Conservation (phyloP, 768 basidiomycete species). For the Boletus barrowsii region DNA sequence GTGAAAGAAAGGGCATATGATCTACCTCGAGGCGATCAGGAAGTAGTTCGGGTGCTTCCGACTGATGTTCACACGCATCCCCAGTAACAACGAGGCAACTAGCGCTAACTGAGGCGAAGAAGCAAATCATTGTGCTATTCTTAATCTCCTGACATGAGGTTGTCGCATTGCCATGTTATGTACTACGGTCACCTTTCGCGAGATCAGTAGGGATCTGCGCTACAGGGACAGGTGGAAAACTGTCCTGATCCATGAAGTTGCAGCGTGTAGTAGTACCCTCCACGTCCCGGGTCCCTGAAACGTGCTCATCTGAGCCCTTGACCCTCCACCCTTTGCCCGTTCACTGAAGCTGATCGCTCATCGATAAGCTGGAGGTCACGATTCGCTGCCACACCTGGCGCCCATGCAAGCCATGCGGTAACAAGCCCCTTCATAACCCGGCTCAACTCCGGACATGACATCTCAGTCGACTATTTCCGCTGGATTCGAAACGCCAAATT, state of each 20-base stretch:
- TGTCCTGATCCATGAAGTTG: constrained; percentile 6
- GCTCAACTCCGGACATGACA: neutral
- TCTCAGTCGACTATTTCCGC: constrained; percentile 13
- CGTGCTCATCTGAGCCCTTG: constrained; percentile 19
- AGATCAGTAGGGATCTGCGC: neutral
- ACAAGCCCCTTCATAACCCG: neutral
- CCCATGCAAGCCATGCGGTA: neutral
- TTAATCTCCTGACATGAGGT: neutral
- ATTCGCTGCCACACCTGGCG: constrained; percentile 22
- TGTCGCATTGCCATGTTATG: constrained; percentile 1
- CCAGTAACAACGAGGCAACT: constrained; percentile 1
- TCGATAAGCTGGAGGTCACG: neutral
- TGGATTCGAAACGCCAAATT: constrained; percentile 1
- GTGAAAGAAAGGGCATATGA: neutral
- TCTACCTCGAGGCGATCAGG: neutral
- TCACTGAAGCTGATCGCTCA: neutral
- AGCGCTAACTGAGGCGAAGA: no score
- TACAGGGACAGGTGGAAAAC: neutral
- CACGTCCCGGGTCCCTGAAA: constrained; percentile 13
- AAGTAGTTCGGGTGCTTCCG: neutral
- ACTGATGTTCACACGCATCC: neutral
- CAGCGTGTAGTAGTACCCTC: constrained; percentile 11
- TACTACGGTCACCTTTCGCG: neutral
- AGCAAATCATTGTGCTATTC: no score
- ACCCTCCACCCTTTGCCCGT: constrained; percentile 10